Evolutionary conservation across 108 stramenopile genomes (phyloP).

Genomic region (Fistulifera solaris): DNA sequence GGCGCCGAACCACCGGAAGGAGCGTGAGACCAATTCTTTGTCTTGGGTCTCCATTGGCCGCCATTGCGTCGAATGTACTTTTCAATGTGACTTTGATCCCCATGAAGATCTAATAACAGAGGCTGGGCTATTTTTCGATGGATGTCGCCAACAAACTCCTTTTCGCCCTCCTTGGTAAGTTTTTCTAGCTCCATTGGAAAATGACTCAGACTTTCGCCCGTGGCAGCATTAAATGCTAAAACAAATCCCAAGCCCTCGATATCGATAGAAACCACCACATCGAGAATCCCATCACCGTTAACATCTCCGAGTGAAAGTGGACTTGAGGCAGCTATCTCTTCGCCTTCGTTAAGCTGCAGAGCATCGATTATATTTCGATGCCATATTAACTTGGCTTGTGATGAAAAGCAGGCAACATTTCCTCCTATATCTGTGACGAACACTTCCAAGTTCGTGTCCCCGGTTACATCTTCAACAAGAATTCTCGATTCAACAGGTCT

Average conservation of each 20-base stretch:
- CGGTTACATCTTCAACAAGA: constrained; percentile 68
- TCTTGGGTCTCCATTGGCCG: constrained; percentile 22
- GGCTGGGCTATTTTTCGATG: constrained; percentile 35
- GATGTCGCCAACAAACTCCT: constrained; percentile 16
- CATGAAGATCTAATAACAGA: constrained; percentile 62
- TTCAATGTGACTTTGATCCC: constrained; percentile 47
- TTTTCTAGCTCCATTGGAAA: constrained; percentile 51
- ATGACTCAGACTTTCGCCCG: constrained; percentile 40
- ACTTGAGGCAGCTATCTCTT: constrained; percentile 39
- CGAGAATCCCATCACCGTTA: constrained; percentile 58
- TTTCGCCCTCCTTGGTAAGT: constrained; percentile 7
- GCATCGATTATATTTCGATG: constrained; percentile 41
- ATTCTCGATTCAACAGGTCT: constrained; percentile 58
- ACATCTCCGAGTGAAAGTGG: constrained; percentile 72
- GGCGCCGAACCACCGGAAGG: constrained; percentile 52
- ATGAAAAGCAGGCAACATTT: constrained; percentile 48
- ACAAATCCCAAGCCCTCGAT: constrained; percentile 9
- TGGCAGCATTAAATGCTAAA: constrained; percentile 27
- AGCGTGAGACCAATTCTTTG: constrained; percentile 5
- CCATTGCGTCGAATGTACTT: constrained; percentile 38
- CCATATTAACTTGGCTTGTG: constrained; percentile 60
- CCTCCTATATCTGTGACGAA: constrained; percentile 73
- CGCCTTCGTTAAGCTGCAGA: constrained; percentile 6
- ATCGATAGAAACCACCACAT: constrained; percentile 41
- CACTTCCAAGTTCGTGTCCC: constrained; percentile 65